Evolutionary conservation across 2,329 filamentous ascomycete genomes (phyloP).

Genomic region (Epicoccum nigrum): DNA sequence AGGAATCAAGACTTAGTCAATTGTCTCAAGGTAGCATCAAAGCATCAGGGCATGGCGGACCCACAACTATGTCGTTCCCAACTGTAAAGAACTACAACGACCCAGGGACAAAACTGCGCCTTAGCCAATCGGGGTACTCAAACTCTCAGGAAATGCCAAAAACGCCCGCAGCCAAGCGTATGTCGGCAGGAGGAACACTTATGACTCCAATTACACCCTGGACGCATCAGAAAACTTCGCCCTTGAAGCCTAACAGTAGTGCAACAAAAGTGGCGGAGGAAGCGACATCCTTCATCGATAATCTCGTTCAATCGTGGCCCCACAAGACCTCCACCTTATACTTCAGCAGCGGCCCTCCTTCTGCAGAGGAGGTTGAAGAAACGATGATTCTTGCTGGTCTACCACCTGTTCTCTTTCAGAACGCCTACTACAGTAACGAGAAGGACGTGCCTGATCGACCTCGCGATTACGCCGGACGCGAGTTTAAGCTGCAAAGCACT

Average conservation of each 20-base stretch:
- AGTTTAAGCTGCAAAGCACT: constrained; percentile 78
- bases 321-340: constrained; percentile 36
- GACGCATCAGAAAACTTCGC: constrained; percentile 40
- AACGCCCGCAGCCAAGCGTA: constrained; percentile 34
- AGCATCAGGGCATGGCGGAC: constrained; percentile 45
- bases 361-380: constrained; percentile 54
- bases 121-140: constrained; percentile 70
- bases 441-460: constrained; percentile 77
- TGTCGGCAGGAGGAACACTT: constrained; percentile 20
- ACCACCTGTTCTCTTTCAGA: constrained; percentile 78
- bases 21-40: constrained; percentile 51
- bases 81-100: constrained; percentile 79
- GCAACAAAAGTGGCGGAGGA: constrained; percentile 24
- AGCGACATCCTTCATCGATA: constrained; percentile 23
- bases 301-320: constrained; percentile 26
- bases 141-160: constrained; percentile 47
- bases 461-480: constrained; percentile 85
- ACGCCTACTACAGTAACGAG: constrained; percentile 84
- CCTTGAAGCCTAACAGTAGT: constrained; percentile 21
- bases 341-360: constrained; percentile 51
- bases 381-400: constrained; percentile 65
- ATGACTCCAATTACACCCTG: constrained; percentile 40
- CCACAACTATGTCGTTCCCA: constrained; percentile 66
- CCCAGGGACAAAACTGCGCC: constrained; percentile 64
- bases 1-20: constrained; percentile 26